Evolutionary conservation across 2,329 filamentous ascomycete species (phyloP).

Genomic region (Stromatinia cepivora): DNA sequence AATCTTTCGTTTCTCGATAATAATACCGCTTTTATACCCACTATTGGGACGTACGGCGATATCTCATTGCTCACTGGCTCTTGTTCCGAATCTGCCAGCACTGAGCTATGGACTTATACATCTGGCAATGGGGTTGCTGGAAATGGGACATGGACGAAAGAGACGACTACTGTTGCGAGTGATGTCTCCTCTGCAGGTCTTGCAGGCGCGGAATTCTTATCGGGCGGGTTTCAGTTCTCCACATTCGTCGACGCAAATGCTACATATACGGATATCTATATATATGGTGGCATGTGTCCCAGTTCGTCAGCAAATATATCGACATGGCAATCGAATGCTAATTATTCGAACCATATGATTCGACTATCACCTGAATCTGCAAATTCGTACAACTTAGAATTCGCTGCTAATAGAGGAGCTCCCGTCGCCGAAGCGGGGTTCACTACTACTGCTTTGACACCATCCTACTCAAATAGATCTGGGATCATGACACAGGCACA

Average conservation of each 20-base stretch:
- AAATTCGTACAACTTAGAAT: conserved; percentile 46
- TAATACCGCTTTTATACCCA: conserved; percentile 63
- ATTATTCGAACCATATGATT: conserved; percentile 80
- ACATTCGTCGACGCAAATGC: conserved; percentile 36
- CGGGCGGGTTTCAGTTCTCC: conserved; percentile 45
- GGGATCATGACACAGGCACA: conserved; percentile 69
- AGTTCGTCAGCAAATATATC: conserved; percentile 45
- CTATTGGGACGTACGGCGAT: conserved; percentile 65
- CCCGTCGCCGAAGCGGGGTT: conserved; percentile 86
- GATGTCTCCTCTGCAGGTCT: conserved; percentile 42
- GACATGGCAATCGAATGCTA: conserved; percentile 66
- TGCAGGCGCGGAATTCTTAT: conserved; percentile 57
- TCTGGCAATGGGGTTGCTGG: conserved; percentile 47
- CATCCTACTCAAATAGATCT: conserved; percentile 68
- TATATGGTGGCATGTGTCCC: conserved; percentile 90
- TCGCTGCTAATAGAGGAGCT: conserved; percentile 51
- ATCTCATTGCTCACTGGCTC: conserved; percentile 74
- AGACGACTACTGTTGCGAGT: conserved; percentile 42
- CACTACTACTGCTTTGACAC: conserved; percentile 70
- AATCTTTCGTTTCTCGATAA: conserved; percentile 63
- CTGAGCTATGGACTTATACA: conserved; percentile 68
- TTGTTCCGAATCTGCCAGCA: conserved; percentile 57
- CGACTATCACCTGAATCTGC: conserved; percentile 53
- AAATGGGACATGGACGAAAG: conserved; percentile 57
- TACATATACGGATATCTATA: conserved; percentile 40